A percentile compares a stretch with the other conserved stretches of the same genome.
Evolutionary conservation across 108 stramenopile genomes (phyloP).

Genomic region (Asterionellopsis glacialis): DNA sequence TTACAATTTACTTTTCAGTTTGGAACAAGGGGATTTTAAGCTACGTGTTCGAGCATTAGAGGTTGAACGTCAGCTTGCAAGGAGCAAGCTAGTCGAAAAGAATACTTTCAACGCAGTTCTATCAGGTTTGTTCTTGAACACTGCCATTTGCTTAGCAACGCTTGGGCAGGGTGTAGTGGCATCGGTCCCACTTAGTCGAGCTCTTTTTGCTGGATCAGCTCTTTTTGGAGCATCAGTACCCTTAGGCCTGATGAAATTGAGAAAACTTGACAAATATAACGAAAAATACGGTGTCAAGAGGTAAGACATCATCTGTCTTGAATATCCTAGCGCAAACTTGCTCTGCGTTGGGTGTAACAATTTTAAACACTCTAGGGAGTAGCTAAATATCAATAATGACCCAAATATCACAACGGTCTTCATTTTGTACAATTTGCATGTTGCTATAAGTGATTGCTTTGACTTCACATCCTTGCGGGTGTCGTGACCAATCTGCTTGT

Average conservation of each 20-base stretch:
- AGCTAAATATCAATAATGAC: conserved; percentile 22
- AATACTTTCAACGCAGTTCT: conserved; percentile 75
- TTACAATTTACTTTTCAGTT: conserved; percentile 16
- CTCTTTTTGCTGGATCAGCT: conserved; percentile 56
- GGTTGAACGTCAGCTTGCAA: conserved; percentile 81
- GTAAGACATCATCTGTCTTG: no score
- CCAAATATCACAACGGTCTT: conserved; percentile 8
- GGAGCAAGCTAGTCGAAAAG: conserved; percentile 78
- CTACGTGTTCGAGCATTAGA: conserved; percentile 89
- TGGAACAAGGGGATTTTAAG: conserved; percentile 93
- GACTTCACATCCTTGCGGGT: conserved; percentile 58
- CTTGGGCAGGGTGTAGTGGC: conserved; percentile 45
- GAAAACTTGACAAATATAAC: conserved; percentile 77
- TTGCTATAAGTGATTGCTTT: conserved; percentile 67
- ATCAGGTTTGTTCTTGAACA: conserved; percentile 64
- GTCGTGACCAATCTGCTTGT: conserved; percentile 16
- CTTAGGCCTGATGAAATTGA: conserved; percentile 55
- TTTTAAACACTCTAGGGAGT: background rate
- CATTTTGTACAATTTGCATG: conserved; percentile 37
- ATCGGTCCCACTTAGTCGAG: conserved; percentile 32
- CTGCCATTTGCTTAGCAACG: conserved; percentile 50
- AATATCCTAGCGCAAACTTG: no score
- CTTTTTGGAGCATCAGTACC: conserved; percentile 62
- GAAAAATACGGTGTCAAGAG: conserved; percentile 51
- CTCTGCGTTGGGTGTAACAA: background rate